Base-by-base conservation (phyloP, 495 filamentous ascomycete species). In the Annulohypoxylon bovei region DNA sequence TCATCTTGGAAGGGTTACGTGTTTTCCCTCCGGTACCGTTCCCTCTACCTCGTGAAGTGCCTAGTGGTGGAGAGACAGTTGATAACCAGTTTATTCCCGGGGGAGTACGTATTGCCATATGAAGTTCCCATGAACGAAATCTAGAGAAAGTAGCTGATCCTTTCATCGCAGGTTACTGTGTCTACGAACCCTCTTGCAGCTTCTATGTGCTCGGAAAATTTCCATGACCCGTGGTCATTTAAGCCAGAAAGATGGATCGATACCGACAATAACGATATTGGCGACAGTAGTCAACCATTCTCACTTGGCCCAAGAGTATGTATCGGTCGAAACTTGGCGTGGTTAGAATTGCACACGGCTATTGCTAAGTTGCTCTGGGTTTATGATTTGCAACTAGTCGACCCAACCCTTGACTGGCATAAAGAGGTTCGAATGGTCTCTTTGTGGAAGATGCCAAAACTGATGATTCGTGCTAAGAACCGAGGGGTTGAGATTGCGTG, bases 1-100 rank as follows among this genome's bases (percentile, higher is more conserved):
- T 83, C 9, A 79, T 85, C 23, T 68, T 82, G n/a, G 83, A 85
- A 65, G 78, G 71, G 1, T 55, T 85, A 16, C 77, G 83, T 0
- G 35, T 85, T 5, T 76, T 71, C 23, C 65, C 78, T 0, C 76
- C 69, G 2, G 71, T 72, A 1, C 55, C 75, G 4, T 67, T 74
- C 55, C 70, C 67, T 3, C 61, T 76, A 0, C 75, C 75, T 1
- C 62, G 80, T 8, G 27, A 72, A 11, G 77, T 78, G 0, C 77
- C 77, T 2, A 44, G 49, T 1, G 64, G 64, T 12, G 77, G 80
- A 5, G 73, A 72, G 18, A 76, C 70, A 12, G 76, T 81, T 9
- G 79, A 82, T 61, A 76, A 72, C 1, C 49, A 68, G 8, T 77
- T 59, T 62, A 52, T 81, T n/a, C 77, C 77, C 5, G 73, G 30